Conservation (phyloP, 768 basidiomycete species). For the Neoboletus subvelutipes region DNA sequence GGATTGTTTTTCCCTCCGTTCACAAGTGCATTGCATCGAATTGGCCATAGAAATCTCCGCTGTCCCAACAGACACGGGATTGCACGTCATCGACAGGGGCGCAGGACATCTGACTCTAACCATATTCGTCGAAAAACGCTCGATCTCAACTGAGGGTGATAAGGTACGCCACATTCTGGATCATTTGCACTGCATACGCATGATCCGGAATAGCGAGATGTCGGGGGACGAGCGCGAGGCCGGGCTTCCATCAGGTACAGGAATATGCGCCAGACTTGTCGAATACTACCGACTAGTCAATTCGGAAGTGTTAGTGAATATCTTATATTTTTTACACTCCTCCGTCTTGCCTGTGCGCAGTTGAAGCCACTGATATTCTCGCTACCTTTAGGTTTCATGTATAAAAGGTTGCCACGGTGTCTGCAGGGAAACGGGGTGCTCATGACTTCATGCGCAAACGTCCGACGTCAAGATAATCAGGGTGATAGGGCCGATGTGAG, state of each 20-base stretch:
- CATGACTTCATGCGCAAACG: neutral
- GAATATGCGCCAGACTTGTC: neutral
- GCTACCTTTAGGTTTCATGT: neutral
- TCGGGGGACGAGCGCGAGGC: neutral
- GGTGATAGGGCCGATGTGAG: neutral
- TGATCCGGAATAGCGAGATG: slow-evolving; percentile 10
- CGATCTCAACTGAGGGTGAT: slow-evolving; percentile 11
- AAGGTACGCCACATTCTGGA: neutral
- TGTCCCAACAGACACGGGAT: neutral
- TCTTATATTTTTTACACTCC: slow-evolving; percentile 2
- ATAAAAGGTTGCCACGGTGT: neutral
- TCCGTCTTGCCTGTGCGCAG: neutral
- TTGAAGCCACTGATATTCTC: neutral
- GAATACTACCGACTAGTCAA: neutral
- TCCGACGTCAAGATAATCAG: neutral
- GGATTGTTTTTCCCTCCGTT: neutral
- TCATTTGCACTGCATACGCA: slow-evolving; percentile 3
- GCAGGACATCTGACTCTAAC: slow-evolving; percentile 2
- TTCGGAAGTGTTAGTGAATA: neutral
- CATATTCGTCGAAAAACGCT: slow-evolving; percentile 5
- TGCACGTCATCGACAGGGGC: slow-evolving; percentile 12
- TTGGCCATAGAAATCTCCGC: slow-evolving; percentile 1
- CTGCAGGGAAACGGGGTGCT: neutral
- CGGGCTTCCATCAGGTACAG: neutral
- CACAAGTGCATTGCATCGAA: neutral